Evolutionary conservation across 225 moss, liverwort and hornwort species (phyloP).

Genomic region (Asterella californica): DNA sequence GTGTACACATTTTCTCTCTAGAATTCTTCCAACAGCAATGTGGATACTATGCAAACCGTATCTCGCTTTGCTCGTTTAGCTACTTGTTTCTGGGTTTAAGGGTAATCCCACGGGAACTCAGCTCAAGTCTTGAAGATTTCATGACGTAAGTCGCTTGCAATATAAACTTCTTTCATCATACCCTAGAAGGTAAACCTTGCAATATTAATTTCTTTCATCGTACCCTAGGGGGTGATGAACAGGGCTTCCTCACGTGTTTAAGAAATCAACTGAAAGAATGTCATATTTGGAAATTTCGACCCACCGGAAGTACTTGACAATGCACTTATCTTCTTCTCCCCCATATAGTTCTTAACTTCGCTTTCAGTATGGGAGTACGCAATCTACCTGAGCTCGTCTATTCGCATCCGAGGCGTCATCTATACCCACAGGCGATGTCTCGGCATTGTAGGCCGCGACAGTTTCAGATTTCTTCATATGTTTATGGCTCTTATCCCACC

Average conservation of each 20-base stretch:
- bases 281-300: neutral
- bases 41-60: neutral
- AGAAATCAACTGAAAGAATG: no score
- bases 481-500: neutral
- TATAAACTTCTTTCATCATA: neutral
- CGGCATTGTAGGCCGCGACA: constrained; percentile 11
- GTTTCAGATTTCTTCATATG: neutral
- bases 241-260: no score
- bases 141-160: neutral
- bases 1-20: neutral
- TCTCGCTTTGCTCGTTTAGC: neutral
- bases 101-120: no score
- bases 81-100: neutral
- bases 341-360: neutral
- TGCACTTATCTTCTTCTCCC: neutral
- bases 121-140: neutral
- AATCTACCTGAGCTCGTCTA: constrained; percentile 40
- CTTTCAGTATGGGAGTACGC: neutral
- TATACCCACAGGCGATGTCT: constrained; percentile 11
- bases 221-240: no score
- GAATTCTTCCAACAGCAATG: neutral
- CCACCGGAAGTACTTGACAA: neutral
- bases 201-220: no score
- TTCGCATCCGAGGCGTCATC: constrained; percentile 27
- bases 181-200: neutral